Conservation (phyloP, 2,329 filamentous ascomycete genomes). For the Hypoxylon sp. region DNA sequence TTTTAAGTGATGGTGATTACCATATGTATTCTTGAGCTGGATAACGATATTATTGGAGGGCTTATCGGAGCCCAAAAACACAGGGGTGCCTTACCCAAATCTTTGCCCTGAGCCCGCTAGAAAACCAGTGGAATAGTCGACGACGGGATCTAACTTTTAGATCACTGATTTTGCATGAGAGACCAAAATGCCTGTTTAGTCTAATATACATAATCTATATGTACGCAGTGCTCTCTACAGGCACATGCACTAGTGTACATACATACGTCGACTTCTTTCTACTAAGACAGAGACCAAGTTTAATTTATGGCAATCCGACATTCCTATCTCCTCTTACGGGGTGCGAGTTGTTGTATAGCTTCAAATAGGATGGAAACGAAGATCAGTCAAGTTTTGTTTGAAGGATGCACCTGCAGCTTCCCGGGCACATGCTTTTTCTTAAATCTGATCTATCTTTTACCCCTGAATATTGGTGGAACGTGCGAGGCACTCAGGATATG, state of each 20-base stretch:
- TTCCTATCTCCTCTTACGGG: neutral
- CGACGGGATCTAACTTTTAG: neutral
- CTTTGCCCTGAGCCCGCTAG: neutral
- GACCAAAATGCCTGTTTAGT: neutral
- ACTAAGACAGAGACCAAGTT: neutral
- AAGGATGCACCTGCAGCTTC: neutral
- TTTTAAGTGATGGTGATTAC: no score
- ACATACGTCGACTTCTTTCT: neutral
- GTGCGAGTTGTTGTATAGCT: neutral
- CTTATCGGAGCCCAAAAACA: neutral
- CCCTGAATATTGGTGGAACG: neutral
- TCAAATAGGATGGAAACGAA: neutral
- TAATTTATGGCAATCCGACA: neutral
- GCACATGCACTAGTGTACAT: neutral
- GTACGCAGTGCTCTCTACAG: neutral
- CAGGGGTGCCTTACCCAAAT: neutral
- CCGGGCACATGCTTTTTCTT: neutral
- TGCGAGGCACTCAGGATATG: neutral
- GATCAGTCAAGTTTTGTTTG: neutral
- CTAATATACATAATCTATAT: neutral
- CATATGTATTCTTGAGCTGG: no score
- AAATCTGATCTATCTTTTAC: neutral
- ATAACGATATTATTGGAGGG: neutral
- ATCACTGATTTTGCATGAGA: neutral
- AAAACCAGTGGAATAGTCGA: neutral